These are phyloP conservation scores for Athelia psychrophila DNA, from an alignment of 1,284 basidiomycete genomes.

Conservation along the genomic window DNA sequence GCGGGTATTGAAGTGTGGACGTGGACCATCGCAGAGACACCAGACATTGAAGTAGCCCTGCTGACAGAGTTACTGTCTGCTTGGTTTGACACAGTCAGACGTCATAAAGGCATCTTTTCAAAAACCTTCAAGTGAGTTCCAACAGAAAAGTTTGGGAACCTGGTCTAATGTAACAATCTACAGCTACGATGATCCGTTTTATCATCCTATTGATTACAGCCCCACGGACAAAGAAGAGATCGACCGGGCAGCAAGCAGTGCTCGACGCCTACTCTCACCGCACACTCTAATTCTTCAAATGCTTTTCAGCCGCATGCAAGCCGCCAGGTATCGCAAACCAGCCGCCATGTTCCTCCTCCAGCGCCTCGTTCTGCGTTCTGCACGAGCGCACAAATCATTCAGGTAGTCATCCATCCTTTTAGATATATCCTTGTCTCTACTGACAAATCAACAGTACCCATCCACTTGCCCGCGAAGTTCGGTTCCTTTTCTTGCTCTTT, in stretches of 20 bases:
- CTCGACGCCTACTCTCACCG: conserved; percentile 76
- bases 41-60: conserved; percentile 68
- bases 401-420: conserved; percentile 65
- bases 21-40: conserved; percentile 91
- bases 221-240: conserved; percentile 89
- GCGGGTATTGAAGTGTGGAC: conserved; percentile 95
- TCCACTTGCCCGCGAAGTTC: conserved; percentile 85
- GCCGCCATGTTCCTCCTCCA: conserved; percentile 87
- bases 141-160: too few species aligned
- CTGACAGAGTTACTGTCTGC: conserved; percentile 86
- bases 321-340: conserved; percentile 85
- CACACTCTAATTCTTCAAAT: conserved; percentile 87
- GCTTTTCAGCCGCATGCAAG: conserved; percentile 91
- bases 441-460: conserved; percentile 65
- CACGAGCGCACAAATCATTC: conserved; percentile 60
- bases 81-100: conserved; percentile 83
- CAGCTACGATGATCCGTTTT: conserved; percentile 88
- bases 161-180: conserved; percentile 4
- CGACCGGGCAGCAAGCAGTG: conserved; percentile 69
- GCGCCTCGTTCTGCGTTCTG: conserved; percentile 80
- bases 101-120: conserved; percentile 83
- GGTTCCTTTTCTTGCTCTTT: conserved; percentile 89
- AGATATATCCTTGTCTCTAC: too few species aligned
- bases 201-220: conserved; percentile 83
- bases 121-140: conserved; percentile 68